These are phyloP conservation scores for Penicillium sp. DNA, from an alignment of 2,329 filamentous ascomycete genomes.

Conservation along the genomic window DNA sequence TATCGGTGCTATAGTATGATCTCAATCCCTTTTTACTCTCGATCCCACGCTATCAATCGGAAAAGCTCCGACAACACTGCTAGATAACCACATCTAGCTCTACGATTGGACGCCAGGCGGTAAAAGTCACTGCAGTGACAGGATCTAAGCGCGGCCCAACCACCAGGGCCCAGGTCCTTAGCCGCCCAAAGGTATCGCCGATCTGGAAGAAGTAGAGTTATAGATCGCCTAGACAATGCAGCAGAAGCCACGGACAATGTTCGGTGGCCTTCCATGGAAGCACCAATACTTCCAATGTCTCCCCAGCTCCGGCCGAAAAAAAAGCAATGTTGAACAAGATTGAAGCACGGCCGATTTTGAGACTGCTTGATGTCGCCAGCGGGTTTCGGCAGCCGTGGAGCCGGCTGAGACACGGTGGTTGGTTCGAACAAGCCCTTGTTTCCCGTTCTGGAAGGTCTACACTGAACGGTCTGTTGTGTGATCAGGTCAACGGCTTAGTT, in stretches of 20 bases:
- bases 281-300: background rate
- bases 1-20: conserved; percentile 1
- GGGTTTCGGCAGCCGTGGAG: conserved; percentile 15
- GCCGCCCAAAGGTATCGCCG: conserved; percentile 8
- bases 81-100: conserved; percentile 15
- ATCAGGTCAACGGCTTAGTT: background rate
- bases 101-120: conserved; percentile 7
- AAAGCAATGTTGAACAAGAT: conserved; percentile 13
- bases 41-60: background rate
- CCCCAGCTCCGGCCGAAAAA: conserved; percentile 7
- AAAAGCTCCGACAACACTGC: conserved; percentile 5
- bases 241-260: conserved; percentile 13
- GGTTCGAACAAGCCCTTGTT: conserved; percentile 11
- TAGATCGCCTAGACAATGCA: conserved; percentile 2
- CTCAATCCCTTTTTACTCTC: background rate
- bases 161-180: conserved; percentile 12
- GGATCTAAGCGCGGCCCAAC: conserved; percentile 19
- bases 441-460: conserved; percentile 4
- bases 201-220: conserved; percentile 10
- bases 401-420: conserved; percentile 14
- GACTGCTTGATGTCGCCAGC: conserved; percentile 17
- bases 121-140: conserved; percentile 10
- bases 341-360: conserved; percentile 11
- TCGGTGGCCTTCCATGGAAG: conserved; percentile 12
- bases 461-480: conserved; percentile 16